phyloP scores from a whole-genome alignment of 495 filamentous ascomycete species.

The Rostrohypoxylon terebratum region DNA sequence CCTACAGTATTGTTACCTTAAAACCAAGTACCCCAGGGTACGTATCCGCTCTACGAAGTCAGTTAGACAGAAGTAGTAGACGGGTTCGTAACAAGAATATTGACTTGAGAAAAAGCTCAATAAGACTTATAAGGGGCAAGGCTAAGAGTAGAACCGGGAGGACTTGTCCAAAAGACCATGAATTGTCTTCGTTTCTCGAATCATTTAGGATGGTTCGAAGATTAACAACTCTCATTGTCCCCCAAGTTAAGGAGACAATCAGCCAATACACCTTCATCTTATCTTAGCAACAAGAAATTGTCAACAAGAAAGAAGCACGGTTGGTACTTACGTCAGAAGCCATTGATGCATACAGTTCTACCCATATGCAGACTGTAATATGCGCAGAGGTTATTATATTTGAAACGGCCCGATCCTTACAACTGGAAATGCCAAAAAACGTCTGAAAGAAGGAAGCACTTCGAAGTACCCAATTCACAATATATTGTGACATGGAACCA shows the following conservation, averaged over 20 bases:
- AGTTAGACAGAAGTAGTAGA: no score
- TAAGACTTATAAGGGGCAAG: neutral
- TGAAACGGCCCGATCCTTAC: neutral
- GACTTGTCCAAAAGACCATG: conserved; percentile 4
- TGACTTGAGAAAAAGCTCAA: neutral
- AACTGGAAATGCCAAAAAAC: neutral
- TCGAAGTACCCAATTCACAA: neutral
- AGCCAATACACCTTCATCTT: neutral
- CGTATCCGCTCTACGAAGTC: no score
- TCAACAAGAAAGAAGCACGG: neutral
- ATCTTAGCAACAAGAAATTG: neutral
- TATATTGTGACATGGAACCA: neutral
- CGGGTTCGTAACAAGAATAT: no score
- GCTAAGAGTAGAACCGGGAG: neutral
- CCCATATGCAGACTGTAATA: neutral
- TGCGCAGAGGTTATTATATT: neutral
- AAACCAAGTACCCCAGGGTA: no score
- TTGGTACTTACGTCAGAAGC: neutral
- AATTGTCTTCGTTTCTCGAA: neutral
- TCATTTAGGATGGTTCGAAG: neutral
- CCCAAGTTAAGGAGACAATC: neutral
- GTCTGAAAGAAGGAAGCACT: neutral
- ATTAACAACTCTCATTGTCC: neutral
- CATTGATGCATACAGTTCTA: neutral
- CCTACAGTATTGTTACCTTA: no score